Evolutionary conservation across 192 early-diverging fungal species (phyloP).

Genomic region (Coemansia sp.): DNA sequence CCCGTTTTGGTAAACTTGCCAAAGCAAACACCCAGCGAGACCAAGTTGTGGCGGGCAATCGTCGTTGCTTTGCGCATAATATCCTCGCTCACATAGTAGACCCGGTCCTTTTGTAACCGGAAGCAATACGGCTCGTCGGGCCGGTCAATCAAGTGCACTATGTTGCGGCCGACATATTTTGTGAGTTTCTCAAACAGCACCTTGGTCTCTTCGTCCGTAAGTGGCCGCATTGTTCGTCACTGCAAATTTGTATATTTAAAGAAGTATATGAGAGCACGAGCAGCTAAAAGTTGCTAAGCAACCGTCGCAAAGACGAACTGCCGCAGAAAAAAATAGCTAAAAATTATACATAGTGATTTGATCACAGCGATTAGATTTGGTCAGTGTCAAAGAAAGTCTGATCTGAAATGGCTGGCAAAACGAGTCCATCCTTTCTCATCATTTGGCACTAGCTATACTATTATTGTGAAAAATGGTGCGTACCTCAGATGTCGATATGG

Average conservation of each 20-base stretch:
- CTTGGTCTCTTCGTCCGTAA: slow-evolving; percentile 97
- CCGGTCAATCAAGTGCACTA: slow-evolving; percentile 90
- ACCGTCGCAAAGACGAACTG: not conserved
- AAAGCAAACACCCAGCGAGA: slow-evolving; percentile 94
- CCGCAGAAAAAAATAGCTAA: not conserved
- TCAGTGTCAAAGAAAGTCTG: slow-evolving; percentile 3
- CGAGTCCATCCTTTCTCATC: slow-evolving; percentile 17
- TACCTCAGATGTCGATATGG: slow-evolving; percentile 2
- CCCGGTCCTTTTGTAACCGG: slow-evolving; percentile 88
- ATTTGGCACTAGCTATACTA: slow-evolving; percentile 22
- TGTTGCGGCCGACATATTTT: slow-evolving; percentile 97
- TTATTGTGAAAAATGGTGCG: slow-evolving; percentile 44
- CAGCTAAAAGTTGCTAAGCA: not conserved
- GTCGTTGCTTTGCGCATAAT: slow-evolving; percentile 87
- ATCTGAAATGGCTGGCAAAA: not conserved
- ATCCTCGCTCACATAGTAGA: slow-evolving; percentile 95
- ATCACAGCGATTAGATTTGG: not conserved
- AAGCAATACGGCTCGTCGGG: slow-evolving; percentile 97
- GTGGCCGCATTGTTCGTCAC: slow-evolving; percentile 75
- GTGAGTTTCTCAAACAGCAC: slow-evolving; percentile 97
- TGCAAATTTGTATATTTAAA: not conserved
- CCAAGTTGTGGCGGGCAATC: slow-evolving; percentile 81
- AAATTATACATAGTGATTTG: slow-evolving; percentile 8
- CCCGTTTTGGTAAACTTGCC: slow-evolving; percentile 98
- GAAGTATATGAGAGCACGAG: not conserved